phyloP scores from a whole-genome alignment of 306 rosid species.

The Ormosia semicastrata region DNA sequence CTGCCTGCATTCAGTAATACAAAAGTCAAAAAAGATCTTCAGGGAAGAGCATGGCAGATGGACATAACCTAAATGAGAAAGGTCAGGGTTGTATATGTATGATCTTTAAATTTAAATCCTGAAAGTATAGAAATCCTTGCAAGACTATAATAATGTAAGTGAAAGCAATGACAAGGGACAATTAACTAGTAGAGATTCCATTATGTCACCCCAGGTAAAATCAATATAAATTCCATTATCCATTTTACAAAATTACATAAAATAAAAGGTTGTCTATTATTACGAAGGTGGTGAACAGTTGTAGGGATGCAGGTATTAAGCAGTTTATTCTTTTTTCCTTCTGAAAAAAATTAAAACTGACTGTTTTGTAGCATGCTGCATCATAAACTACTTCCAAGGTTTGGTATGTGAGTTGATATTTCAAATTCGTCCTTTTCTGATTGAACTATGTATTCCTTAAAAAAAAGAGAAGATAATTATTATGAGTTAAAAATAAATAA shows the following conservation, averaged over 20 bases:
- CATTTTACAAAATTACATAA: background rate
- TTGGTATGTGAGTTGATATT: conserved; percentile 13
- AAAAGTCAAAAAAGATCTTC: conserved; percentile 11
- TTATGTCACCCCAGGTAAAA: background rate
- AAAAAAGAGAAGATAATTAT: background rate
- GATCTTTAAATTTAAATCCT: background rate
- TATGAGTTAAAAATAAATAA: background rate
- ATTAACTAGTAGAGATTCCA: background rate
- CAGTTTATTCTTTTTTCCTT: background rate
- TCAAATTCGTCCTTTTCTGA: background rate
- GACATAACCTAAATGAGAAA: conserved; percentile 6
- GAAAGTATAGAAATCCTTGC: background rate
- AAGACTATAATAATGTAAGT: background rate
- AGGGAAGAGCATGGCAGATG: background rate
- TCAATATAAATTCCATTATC: background rate
- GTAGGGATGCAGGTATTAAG: background rate
- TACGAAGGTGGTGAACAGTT: background rate
- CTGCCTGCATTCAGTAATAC: conserved; percentile 62
- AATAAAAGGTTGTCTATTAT: background rate
- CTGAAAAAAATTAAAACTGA: background rate
- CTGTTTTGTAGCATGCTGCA: conserved; percentile 20
- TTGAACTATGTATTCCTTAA: conserved; percentile 13
- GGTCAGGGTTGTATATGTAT: background rate
- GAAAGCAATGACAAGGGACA: conserved; percentile 13
- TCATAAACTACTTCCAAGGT: background rate